phyloP scores from a whole-genome alignment of 148 eudicot species.

The Spergularia bocconei region DNA sequence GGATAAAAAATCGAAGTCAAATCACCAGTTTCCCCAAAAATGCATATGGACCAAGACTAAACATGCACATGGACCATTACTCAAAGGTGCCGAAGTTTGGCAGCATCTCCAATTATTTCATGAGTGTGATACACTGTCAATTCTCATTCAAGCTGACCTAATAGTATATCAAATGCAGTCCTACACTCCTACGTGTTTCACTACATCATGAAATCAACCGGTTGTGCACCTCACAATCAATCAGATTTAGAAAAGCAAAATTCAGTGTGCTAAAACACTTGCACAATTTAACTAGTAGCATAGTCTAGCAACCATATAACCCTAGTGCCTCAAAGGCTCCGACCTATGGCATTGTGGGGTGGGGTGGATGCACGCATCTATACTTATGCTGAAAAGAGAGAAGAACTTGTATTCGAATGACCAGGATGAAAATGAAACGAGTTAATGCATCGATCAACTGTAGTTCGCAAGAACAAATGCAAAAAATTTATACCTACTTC shows the following conservation, averaged over 20 bases:
- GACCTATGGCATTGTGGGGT: too few species aligned
- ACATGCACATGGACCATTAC: too few species aligned
- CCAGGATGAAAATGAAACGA: too few species aligned
- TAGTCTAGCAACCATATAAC: too few species aligned
- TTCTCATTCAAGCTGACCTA: background rate
- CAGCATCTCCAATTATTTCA: background rate
- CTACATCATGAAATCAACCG: background rate
- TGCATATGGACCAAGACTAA: slow-evolving; percentile 2
- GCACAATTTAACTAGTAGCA: too few species aligned
- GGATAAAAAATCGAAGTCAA: background rate
- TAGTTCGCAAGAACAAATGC: background rate
- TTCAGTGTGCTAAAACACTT: background rate
- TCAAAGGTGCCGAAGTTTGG: background rate
- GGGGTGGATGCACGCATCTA: too few species aligned
- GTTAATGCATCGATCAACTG: too few species aligned
- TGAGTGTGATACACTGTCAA: too few species aligned
- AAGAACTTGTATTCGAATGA: too few species aligned
- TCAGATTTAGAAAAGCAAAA: background rate
- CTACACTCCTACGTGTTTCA: background rate
- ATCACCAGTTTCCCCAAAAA: slow-evolving; percentile 7
- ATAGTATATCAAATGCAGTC: background rate
- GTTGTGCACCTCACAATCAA: background rate
- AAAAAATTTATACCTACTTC: background rate
- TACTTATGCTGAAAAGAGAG: too few species aligned
- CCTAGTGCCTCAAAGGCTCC: too few species aligned